Evolutionary conservation across 1,139 yeast species (phyloP), one percentile per base, ranked within the genome.

Genomic region (Sugiyamaella paludigena): DNA sequence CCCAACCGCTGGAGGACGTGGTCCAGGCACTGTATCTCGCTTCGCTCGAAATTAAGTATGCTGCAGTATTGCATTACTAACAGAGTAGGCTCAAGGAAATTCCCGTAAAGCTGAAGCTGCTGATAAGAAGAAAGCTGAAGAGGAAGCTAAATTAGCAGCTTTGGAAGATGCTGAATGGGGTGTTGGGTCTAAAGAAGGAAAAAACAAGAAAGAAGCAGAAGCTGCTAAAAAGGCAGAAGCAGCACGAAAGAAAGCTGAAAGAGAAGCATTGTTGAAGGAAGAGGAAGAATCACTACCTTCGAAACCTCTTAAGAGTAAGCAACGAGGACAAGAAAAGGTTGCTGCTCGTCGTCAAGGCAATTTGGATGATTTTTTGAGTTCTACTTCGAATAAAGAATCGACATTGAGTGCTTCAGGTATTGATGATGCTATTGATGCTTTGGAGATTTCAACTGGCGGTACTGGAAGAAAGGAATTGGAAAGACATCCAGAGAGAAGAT

Each of bases 401-500:
- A 78, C 79, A 45, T 77, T 86, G 62, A 75, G 76, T 62, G 95
- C 95, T 9, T 73, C 80, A 54, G 92, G 92, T 63, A 74, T 87
- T 45, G 95, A 87, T 56, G 79, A 79, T 60, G 94, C 94, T 1
- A 73, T 87, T 59, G 88, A 85, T 48, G 95, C 95, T 2, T 74
- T 87, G 65, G 76, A 86, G 5, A 73, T 87, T 64, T 57, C 71
- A 13, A 52, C 59, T 15, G 58, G 59, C 26, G 65, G 64, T 13
- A 78, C 85, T 24, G 70, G 74, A 42, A 76, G 72, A 50, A 72
- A 75, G 55, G 84, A 81, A 62, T 73, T 87, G 49, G 96, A 87
- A 57, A 82, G 88, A 66, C 96, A 87, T 60, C 95, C 96, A 8
- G 96, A 87, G 71, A 78, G 95, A 68, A 78, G 96, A 65, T 86